A percentile compares a stretch with the other conserved stretches of the same genome.
Conservation (phyloP, 1,284 basidiomycete species). For the Mixia osmundae region DNA sequence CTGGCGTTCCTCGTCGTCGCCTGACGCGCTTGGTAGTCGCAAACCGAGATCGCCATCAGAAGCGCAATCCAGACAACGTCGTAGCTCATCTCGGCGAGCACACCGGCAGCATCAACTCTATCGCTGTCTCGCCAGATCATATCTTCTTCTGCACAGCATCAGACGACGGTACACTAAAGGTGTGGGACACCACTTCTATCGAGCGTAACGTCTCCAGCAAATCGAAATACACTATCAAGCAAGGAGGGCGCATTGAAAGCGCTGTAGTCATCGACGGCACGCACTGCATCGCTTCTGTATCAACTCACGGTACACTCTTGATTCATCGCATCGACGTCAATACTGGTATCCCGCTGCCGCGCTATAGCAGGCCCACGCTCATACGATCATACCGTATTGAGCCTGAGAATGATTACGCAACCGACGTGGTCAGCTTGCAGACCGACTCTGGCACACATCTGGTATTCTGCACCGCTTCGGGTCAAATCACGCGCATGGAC, state of each 20-base stretch:
- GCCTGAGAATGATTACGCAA: slow-evolving; percentile 20
- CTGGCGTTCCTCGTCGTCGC: slow-evolving; percentile 26
- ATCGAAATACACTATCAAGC: slow-evolving; percentile 23
- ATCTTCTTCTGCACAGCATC: slow-evolving; percentile 78
- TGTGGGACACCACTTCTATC: slow-evolving; percentile 57
- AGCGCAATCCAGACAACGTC: slow-evolving; percentile 33
- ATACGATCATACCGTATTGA: slow-evolving; percentile 22
- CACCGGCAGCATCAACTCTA: slow-evolving; percentile 45
- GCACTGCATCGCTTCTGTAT: slow-evolving; percentile 24
- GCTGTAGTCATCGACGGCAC: slow-evolving; percentile 21
- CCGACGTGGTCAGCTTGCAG: slow-evolving; percentile 15
- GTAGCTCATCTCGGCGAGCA: slow-evolving; percentile 72
- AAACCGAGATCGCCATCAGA: slow-evolving; percentile 13
- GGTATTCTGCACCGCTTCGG: slow-evolving; percentile 61
- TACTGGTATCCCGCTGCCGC: slow-evolving; percentile 19
- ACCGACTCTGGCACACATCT: slow-evolving; percentile 26
- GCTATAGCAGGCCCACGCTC: slow-evolving; percentile 22
- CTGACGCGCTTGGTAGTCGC: slow-evolving; percentile 18
- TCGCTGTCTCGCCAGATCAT: slow-evolving; percentile 80
- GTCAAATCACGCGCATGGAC: slow-evolving; percentile 53
- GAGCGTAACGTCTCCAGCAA: slow-evolving; percentile 41
- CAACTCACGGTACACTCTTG: slow-evolving; percentile 23
- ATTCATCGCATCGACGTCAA: slow-evolving; percentile 22
- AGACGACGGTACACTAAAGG: slow-evolving; percentile 56
- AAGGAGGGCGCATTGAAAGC: slow-evolving; percentile 21